Evolutionary conservation across 192 early-diverging fungal species (phyloP).

Genomic region (Podila epigama): DNA sequence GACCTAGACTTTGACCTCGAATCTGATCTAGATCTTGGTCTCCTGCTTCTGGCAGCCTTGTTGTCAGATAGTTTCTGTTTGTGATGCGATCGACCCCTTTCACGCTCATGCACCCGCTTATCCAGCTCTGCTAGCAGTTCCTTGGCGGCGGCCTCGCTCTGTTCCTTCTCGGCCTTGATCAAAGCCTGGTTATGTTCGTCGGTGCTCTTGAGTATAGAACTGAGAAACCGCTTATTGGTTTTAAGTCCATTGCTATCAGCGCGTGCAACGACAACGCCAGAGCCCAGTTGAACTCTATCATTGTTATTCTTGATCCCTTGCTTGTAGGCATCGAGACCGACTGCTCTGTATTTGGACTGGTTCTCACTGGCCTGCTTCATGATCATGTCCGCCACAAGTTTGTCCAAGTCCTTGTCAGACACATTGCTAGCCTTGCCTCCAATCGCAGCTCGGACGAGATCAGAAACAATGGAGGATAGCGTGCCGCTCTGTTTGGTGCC

Average conservation of each 20-base stretch:
- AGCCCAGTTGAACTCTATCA: slow-evolving; percentile 7
- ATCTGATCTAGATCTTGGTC: neutral
- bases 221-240: slow-evolving; percentile 65
- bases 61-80: neutral
- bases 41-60: neutral
- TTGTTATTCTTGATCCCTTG: neutral
- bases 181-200: slow-evolving; percentile 62
- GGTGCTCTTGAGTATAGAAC: slow-evolving; percentile 61
- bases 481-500: neutral
- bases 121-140: slow-evolving; percentile 38
- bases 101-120: neutral
- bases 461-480: slow-evolving; percentile 21
- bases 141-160: slow-evolving; percentile 43
- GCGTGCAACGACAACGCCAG: slow-evolving; percentile 24
- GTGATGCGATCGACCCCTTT: too few species aligned
- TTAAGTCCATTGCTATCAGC: slow-evolving; percentile 52
- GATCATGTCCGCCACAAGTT: slow-evolving; percentile 63
- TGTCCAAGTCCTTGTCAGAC: slow-evolving; percentile 60
- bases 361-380: slow-evolving; percentile 52
- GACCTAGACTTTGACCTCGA: neutral
- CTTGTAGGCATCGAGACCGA: slow-evolving; percentile 50
- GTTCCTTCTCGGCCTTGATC: slow-evolving; percentile 55
- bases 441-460: slow-evolving; percentile 59
- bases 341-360: slow-evolving; percentile 42
- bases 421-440: slow-evolving; percentile 44